Evolutionary conservation across 1,139 yeast genomes (phyloP).

Genomic region (Protomyces inundatus): DNA sequence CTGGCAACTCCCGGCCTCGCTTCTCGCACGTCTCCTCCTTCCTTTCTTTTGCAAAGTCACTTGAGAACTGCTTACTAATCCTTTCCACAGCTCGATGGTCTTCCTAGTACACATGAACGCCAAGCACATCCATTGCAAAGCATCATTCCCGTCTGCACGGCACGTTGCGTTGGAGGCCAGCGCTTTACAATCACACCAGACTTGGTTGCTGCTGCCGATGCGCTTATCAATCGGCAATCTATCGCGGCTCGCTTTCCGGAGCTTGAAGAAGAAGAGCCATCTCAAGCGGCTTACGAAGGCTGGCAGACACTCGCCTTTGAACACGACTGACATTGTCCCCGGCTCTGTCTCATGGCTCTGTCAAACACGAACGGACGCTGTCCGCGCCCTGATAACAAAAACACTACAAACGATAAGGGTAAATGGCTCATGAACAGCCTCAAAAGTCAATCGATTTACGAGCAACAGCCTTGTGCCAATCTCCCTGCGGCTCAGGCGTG

Average conservation of each 20-base stretch:
- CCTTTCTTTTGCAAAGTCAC: too few species aligned
- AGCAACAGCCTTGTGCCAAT: background rate
- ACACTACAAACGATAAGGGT: too few species aligned
- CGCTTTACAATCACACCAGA: background rate
- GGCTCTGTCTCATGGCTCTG: too few species aligned
- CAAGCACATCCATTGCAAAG: background rate
- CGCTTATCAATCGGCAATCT: background rate
- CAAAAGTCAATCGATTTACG: background rate
- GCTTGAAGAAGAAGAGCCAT: background rate
- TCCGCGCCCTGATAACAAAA: too few species aligned
- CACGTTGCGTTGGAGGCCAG: background rate
- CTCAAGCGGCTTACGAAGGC: background rate
- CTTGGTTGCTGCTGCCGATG: background rate
- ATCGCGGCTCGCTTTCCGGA: background rate
- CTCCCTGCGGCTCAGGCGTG: background rate
- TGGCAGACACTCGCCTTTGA: background rate
- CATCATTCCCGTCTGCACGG: background rate
- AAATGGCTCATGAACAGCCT: too few species aligned
- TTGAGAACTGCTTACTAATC: too few species aligned
- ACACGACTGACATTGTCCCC: background rate
- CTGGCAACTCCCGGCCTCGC: background rate
- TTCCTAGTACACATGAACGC: background rate
- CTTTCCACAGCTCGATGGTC: background rate
- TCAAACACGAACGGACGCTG: too few species aligned
- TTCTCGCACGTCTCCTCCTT: background rate